Percentiles rank a stretch among this genome's conserved stretches.
These are phyloP conservation scores for Micromonas commoda DNA, from an alignment of 139 green algal species.

Conservation along the genomic window DNA sequence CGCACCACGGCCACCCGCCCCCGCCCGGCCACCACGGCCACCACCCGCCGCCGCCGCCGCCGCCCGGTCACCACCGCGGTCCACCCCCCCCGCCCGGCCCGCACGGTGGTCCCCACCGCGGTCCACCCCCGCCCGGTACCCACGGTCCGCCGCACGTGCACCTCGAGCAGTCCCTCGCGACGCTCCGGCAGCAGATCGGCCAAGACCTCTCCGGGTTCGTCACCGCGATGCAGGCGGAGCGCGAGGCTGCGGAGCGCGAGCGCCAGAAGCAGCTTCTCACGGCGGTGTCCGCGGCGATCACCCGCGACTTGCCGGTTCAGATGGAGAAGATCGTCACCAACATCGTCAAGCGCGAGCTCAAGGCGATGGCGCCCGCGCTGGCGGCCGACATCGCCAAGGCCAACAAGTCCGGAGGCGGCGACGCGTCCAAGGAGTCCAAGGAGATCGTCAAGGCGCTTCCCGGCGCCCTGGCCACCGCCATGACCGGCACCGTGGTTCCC, in stretches of 20 bases:
- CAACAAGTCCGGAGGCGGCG: not conserved
- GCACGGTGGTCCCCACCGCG: no score
- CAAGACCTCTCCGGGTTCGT: not conserved
- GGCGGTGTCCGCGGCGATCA: conserved; percentile 32
- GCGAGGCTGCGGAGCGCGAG: not conserved
- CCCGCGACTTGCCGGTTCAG: conserved; percentile 42
- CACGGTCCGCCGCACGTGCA: not conserved
- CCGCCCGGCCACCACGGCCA: no score
- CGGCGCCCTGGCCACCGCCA: not conserved
- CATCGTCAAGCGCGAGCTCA: not conserved
- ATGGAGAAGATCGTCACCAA: not conserved
- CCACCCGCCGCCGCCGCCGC: no score
- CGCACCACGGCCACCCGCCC: no score
- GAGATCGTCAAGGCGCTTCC: not conserved
- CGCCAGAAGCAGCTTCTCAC: conserved; percentile 26
- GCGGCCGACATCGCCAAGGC: not conserved
- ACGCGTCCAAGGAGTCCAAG: not conserved
- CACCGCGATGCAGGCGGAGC: not conserved
- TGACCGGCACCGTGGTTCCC: not conserved
- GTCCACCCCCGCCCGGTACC: not conserved
- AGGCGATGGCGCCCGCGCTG: not conserved
- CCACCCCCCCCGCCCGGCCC: no score
- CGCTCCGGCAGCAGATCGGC: not conserved
- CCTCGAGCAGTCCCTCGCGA: not conserved
- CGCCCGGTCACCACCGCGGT: no score